Evolutionary conservation across 2,329 filamentous ascomycete species (phyloP), one percentile per base, ranked within the genome.

Genomic region (Corinectria fuckeliana): DNA sequence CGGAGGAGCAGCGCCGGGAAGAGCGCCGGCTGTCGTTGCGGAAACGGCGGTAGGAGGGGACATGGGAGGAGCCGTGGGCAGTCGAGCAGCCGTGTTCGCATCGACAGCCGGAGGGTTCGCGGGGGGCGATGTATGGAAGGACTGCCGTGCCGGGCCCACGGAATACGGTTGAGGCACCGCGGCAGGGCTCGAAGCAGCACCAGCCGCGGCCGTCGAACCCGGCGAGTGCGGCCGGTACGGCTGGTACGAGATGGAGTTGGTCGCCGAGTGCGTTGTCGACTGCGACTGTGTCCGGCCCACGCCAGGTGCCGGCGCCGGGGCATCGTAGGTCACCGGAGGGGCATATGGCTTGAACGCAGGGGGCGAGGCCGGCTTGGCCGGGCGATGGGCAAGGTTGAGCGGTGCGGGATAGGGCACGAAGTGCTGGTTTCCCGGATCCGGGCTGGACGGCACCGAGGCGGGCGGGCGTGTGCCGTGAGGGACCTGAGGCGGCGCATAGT

Each of bases 201-300:
- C 45, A 34, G 59, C 26, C 18, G 41, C 55, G 6, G 62, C 23
- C 39, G 60, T 20, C 30, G 54, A 63, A 38, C 64, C 41, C 5
- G 57, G 56, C 13, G 67, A 65, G 16, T 65, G 59, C 7, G 69
- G 72, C 39, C 69, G 65, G 28, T 74, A 75, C 1, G 72, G 74
- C 34, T 69, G 67, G 45, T 74, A 76, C 26, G 71, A 56, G 18
- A 65, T 56, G 25, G 66, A 60, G 45, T 50, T 58, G 13, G 60
- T 50, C 4, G 59, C 54, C 25, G 67, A 66, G 26, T 69, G 67
- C 25, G 67, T 63, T 5, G 66, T 66, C 20, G 68, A 66, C 28
- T 69, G 68, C 23, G 67, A 61, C 32, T 59, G 57, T 30, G 58
- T 65, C 32, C 60, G 65, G 32, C 57, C 58, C 34, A 60, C 50